Evolutionary conservation across 2,329 filamentous ascomycete species (phyloP).

Genomic region (Colletotrichum shisoi): DNA sequence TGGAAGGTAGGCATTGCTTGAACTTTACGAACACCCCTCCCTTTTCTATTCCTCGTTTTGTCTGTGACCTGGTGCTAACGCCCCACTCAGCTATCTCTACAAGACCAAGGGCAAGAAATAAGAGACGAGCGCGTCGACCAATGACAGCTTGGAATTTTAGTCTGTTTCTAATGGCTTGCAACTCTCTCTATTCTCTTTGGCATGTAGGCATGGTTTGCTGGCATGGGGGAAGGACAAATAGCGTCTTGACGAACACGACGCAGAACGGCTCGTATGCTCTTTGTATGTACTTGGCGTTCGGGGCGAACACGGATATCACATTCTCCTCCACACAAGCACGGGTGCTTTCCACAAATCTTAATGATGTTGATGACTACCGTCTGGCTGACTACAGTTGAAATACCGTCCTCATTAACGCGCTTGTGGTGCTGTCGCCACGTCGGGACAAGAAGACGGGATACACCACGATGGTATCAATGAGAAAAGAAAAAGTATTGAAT

Average conservation of each 20-base stretch:
- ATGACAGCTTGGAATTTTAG: constrained; percentile 14
- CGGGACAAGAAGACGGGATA: neutral
- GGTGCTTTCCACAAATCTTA: neutral
- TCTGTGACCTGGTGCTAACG: neutral
- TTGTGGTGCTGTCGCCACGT: neutral
- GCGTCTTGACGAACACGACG: constrained; percentile 33
- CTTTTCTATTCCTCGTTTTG: too few relatives aligned
- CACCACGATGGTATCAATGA: constrained; percentile 20
- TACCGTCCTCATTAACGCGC: neutral
- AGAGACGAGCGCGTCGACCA: constrained; percentile 16
- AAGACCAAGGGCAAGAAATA: constrained; percentile 49
- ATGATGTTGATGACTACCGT: constrained; percentile 6
- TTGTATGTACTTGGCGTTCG: constrained; percentile 39
- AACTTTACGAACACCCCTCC: too few relatives aligned
- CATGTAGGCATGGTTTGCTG: constrained; percentile 30
- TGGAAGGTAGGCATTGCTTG: constrained; percentile 54
- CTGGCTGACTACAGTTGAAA: constrained; percentile 3
- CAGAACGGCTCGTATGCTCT: constrained; percentile 20
- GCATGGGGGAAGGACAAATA: constrained; percentile 21
- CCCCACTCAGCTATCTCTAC: constrained; percentile 47
- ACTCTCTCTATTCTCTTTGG: constrained; percentile 32
- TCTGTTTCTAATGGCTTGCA: constrained; percentile 18
- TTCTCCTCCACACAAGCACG: constrained; percentile 22
- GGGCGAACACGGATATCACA: constrained; percentile 33
- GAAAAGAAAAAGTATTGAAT: constrained; percentile 27